Evolutionary conservation across 2,329 filamentous ascomycete species (phyloP), one percentile per base, ranked within the genome.

Genomic region (Epichloe uncinata): DNA sequence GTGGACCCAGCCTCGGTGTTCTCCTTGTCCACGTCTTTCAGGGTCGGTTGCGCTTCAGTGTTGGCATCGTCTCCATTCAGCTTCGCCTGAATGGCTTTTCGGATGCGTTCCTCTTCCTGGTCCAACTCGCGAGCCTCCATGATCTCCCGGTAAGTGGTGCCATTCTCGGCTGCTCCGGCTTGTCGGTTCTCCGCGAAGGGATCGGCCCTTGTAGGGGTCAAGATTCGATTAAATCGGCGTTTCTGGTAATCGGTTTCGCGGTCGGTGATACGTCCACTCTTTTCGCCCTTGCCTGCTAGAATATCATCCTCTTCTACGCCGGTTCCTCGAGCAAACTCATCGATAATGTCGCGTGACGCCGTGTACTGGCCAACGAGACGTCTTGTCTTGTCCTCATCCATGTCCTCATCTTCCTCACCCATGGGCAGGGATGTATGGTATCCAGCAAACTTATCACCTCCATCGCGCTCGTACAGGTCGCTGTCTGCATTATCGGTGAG

Each of bases 161-260:
- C 88, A 57, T 89, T 84, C 50, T 79, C 79, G 30, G 77, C 72
- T 22, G 77, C 78, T 52, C 81, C 82, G 45, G 77, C 79, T 63
- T 86, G 78, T 54, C 79, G 73, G 62, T 90, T 86, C 55, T 83
- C 79, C 26, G 86, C 85, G 62, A 95, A 95, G 0, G 88, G 84
- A 63, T 95, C 89, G 54, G 83, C 87, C 61, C 88, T 82, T 8
- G 87, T 89, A 4, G 90, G 89, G 20, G 88, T 93, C 55, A 97
- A 74, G 48, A 80, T 82, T 54, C 93, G 88, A 64, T 95, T 84
- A 66, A 95, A 94, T 52, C 90, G 82, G 57, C 90, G 87, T 70
- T 95, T 95, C 70, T 98, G 94, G 65, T 98, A 98, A 63, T 97
- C 91, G 55, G 89, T 94, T 73, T 97, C 91, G 61, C 93, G 85